A percentile compares a stretch with the other conserved stretches of the same genome.
These are phyloP conservation scores for Harringtonia aguacate DNA, from an alignment of 2,329 filamentous ascomycete species.

Conservation along the genomic window DNA sequence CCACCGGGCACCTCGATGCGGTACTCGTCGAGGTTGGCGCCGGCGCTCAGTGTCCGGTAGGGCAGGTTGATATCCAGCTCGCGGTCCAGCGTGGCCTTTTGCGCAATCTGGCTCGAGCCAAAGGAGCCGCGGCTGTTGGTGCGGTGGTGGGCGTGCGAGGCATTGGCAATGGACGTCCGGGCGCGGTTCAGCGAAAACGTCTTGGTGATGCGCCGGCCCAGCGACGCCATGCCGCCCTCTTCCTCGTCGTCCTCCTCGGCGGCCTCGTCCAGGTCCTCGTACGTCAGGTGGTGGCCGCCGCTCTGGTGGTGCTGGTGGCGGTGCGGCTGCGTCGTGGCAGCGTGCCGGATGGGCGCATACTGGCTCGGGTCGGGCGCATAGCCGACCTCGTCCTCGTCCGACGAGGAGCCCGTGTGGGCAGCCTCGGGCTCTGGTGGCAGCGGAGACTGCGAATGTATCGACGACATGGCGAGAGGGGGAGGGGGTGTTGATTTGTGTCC, in stretches of 20 bases:
- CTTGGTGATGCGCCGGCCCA: neutral
- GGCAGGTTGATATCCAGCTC: conserved; percentile 37
- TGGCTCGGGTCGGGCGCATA: neutral
- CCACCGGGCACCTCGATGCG: conserved; percentile 43
- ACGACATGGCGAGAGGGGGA: too few relatives aligned
- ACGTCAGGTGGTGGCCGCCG: neutral
- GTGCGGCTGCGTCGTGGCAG: neutral
- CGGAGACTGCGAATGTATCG: too few relatives aligned
- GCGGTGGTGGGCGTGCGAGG: neutral
- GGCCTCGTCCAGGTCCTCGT: neutral
- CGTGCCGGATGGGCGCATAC: neutral
- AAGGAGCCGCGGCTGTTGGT: neutral
- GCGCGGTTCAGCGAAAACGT: conserved; percentile 1
- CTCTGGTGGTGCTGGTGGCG: neutral
- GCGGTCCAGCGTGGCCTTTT: conserved; percentile 17
- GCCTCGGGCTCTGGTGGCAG: neutral
- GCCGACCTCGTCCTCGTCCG: neutral
- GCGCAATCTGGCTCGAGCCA: neutral
- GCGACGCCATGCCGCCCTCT: neutral
- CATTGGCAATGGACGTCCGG: conserved; percentile 2
- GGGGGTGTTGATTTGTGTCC: neutral
- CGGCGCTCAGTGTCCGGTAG: conserved; percentile 40
- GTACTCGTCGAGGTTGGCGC: conserved; percentile 47
- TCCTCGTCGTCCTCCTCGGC: neutral
- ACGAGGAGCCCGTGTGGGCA: neutral